These are phyloP conservation scores for Tephrocybe rancida DNA, from an alignment of 768 basidiomycete species.

Conservation along the genomic window DNA sequence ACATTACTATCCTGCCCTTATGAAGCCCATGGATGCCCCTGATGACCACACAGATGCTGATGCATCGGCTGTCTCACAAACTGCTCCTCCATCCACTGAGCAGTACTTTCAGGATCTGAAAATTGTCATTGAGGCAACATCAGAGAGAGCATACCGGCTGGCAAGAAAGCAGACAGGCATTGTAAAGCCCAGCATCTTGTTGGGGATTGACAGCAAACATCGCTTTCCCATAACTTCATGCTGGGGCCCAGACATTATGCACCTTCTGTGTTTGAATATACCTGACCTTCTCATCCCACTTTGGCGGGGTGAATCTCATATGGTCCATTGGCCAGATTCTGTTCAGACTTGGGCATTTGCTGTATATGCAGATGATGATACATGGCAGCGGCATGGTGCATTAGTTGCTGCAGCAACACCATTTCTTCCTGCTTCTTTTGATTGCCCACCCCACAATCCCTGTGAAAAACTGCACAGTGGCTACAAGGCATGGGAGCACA, in stretches of 20 bases:
- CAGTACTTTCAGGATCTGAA: background rate
- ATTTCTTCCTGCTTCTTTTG: slow-evolving; percentile 42
- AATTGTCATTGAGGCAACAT: slow-evolving; percentile 8
- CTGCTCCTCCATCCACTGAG: background rate
- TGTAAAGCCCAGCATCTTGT: slow-evolving; percentile 31
- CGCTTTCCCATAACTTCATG: slow-evolving; percentile 28
- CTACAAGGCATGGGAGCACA: slow-evolving; percentile 8
- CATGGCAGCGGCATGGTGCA: slow-evolving; percentile 37
- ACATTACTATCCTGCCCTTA: too few species aligned
- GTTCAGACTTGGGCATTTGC: slow-evolving; percentile 30
- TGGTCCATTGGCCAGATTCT: slow-evolving; percentile 16
- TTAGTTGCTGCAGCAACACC: slow-evolving; percentile 28
- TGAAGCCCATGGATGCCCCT: too few species aligned
- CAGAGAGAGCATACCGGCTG: slow-evolving; percentile 16
- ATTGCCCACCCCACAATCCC: slow-evolving; percentile 40
- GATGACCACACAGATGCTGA: too few species aligned
- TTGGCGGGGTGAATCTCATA: slow-evolving; percentile 31
- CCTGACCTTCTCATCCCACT: slow-evolving; percentile 34
- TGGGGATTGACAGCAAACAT: slow-evolving; percentile 19
- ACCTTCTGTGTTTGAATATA: slow-evolving; percentile 36
- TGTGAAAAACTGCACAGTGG: slow-evolving; percentile 35
- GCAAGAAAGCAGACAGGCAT: slow-evolving; percentile 31
- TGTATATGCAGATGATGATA: slow-evolving; percentile 17
- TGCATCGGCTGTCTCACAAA: too few species aligned
- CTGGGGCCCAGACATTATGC: slow-evolving; percentile 41